Evolutionary conservation across 306 rosid genomes (phyloP).

Genomic region (Quercus variabilis): DNA sequence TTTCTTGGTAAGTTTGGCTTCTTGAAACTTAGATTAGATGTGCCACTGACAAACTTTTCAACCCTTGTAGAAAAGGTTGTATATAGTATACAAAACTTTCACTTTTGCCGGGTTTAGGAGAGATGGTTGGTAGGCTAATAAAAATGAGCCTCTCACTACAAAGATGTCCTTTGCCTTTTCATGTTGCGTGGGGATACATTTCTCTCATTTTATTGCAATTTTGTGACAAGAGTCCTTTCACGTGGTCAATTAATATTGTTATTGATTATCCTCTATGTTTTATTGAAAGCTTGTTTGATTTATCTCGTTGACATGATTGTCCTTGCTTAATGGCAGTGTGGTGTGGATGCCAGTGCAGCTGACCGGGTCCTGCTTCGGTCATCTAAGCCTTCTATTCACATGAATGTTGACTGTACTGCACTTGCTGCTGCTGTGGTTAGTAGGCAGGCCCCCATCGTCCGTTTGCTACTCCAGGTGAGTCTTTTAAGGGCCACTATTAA

Average conservation of each 20-base stretch:
- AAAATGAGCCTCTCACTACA: not conserved
- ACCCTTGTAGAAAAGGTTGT: not conserved
- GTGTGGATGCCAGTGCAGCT: conserved; percentile 60
- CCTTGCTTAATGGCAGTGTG: conserved; percentile 57
- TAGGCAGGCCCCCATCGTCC: conserved; percentile 72
- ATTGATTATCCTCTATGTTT: conserved; percentile 1
- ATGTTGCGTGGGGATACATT: not conserved
- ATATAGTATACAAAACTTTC: too few species aligned
- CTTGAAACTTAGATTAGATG: not conserved
- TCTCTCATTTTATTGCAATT: not conserved
- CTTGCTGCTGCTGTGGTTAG: conserved; percentile 87
- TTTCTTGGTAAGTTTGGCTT: not conserved
- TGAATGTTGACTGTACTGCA: conserved; percentile 78
- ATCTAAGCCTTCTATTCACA: conserved; percentile 77
- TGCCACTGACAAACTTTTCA: not conserved
- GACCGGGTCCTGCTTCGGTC: conserved; percentile 81
- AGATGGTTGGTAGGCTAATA: not conserved
- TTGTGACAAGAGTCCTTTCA: not conserved
- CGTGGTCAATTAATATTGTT: not conserved
- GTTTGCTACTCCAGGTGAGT: conserved; percentile 70
- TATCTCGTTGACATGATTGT: conserved; percentile 9
- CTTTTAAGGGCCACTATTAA: conserved; percentile 14
- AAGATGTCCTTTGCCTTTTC: not conserved
- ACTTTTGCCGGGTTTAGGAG: too few species aligned
- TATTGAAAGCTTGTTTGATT: conserved; percentile 7